A percentile compares a stretch with the other conserved stretches of the same genome.
Conservation (phyloP, 805 yeast species). For the Kockiozyma suomiensis region DNA sequence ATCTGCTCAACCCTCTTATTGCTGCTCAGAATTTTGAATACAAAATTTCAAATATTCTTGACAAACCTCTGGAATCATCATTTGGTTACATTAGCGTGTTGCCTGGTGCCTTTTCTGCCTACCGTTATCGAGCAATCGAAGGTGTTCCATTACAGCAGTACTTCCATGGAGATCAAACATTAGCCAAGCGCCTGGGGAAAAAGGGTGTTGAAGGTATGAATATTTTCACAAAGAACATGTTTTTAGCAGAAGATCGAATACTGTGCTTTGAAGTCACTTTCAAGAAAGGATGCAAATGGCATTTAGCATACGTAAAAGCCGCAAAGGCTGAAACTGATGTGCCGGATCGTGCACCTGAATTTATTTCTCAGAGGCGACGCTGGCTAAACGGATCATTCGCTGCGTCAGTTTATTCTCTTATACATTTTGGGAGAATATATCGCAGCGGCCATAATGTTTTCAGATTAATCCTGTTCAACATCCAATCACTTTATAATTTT, state of each 20-base stretch:
- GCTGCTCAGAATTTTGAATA: constrained; percentile 68
- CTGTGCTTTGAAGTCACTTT: constrained; percentile 67
- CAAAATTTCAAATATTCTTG: constrained; percentile 66
- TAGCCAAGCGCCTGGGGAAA: constrained; percentile 51
- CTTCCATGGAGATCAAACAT: constrained; percentile 65
- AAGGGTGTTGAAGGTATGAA: constrained; percentile 61
- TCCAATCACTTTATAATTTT: constrained; percentile 60
- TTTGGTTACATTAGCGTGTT: constrained; percentile 67
- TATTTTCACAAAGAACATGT: constrained; percentile 69
- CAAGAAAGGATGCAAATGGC: constrained; percentile 60
- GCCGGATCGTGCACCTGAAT: constrained; percentile 63
- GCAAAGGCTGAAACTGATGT: constrained; percentile 72
- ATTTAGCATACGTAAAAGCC: constrained; percentile 61
- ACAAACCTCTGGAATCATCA: constrained; percentile 65
- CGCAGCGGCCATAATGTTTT: constrained; percentile 55
- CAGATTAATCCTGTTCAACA: constrained; percentile 55
- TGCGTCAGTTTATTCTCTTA: constrained; percentile 60
- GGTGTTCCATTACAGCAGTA: constrained; percentile 69
- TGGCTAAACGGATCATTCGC: constrained; percentile 74
- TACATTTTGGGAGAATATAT: constrained; percentile 60
- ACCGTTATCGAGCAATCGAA: constrained; percentile 59
- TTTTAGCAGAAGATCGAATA: constrained; percentile 69
- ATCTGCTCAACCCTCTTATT: constrained; percentile 78
- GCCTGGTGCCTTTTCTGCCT: constrained; percentile 73
- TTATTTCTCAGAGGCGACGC: constrained; percentile 64